Percentiles rank a stretch among this genome's conserved stretches.
These are phyloP conservation scores for Tolypocladium amazonense DNA, from an alignment of 2,329 filamentous ascomycete species.

Conservation along the genomic window DNA sequence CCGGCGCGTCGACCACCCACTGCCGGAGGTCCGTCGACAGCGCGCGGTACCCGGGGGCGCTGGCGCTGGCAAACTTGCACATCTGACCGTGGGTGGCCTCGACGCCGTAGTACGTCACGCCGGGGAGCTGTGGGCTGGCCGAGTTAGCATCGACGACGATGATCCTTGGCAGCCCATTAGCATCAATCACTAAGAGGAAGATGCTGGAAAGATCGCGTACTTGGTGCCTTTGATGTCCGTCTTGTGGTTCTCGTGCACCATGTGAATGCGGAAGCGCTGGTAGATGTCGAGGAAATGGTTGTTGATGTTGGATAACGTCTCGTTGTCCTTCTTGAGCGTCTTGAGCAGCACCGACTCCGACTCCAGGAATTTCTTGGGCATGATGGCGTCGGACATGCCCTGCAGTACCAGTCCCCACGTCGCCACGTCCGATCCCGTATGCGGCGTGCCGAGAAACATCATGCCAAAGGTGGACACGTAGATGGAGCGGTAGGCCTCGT, in stretches of 20 bases:
- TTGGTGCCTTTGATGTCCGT: conserved; percentile 56
- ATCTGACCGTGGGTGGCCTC: conserved; percentile 61
- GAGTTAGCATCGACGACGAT: conserved; percentile 61
- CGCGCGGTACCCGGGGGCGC: conserved; percentile 53
- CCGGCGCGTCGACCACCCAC: conserved; percentile 43
- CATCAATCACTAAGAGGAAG: not conserved
- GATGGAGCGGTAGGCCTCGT: conserved; percentile 56
- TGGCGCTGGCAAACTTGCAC: conserved; percentile 58
- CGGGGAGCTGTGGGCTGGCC: conserved; percentile 57
- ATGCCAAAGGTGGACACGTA: conserved; percentile 68
- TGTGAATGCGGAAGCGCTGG: conserved; percentile 60
- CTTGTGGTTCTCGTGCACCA: conserved; percentile 66
- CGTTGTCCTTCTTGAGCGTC: conserved; percentile 63
- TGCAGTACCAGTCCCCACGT: conserved; percentile 59
- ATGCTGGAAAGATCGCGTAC: conserved; percentile 15
- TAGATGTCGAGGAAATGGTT: conserved; percentile 62
- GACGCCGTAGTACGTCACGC: conserved; percentile 64
- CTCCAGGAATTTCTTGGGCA: conserved; percentile 57
- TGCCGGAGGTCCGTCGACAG: conserved; percentile 37
- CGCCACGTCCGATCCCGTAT: conserved; percentile 58
- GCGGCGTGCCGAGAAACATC: conserved; percentile 68
- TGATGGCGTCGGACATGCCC: conserved; percentile 52
- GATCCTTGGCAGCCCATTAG: conserved; percentile 17
- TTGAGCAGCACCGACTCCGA: conserved; percentile 57
- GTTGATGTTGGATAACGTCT: conserved; percentile 66